Base-by-base conservation (phyloP, 75 land plant species). In the Cupressus sempervirens region DNA sequence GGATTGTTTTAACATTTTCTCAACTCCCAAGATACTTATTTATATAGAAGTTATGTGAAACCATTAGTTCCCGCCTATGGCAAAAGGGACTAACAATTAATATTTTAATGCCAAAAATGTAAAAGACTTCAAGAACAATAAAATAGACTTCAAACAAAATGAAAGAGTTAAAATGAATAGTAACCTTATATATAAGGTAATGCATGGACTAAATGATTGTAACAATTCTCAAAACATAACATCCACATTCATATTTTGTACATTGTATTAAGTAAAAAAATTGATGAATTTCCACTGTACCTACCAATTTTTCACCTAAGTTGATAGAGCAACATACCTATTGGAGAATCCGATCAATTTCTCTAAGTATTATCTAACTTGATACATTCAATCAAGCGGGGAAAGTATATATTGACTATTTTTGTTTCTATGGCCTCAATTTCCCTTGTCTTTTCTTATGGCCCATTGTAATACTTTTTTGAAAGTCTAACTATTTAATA, bases 371-470 rank as follows among this genome's bases (percentile, higher is more conserved):
- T 23, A 30, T 68, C 40, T 84, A 12, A 34, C 65, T 56, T 84
- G 88, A 85, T 97, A 97, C 92, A 97, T 93, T 86, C 97, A 97
- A 87, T 97, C 99, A 96, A 81, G 94, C 96, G 18, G 99, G 99
- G 85, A 95, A 95, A 43, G 97, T 95, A 83, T 95, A 95, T 62
- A 97, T 87, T 1, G 99, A 97, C 82, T 97, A 96, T 77, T 88
- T 88, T 11, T 90, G 83, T 84, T 95, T 95, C 23, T 94, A 88
- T 70, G 91, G 10, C 58, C 93, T 90, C 88, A 93, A 86, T 70
- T 95, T 88, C 32, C 99, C 97, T 81, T 93, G 91, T 76, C 97
- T 86, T 50, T 86, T 88, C 83, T 65, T 86, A 88, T 97, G 99
- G 35, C 96, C 98, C 35, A 87, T 90, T 35, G 85, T 82, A 41